These are phyloP conservation scores for Thielaviopsis cerberus DNA, from an alignment of 2,329 filamentous ascomycete genomes.

Conservation along the genomic window DNA sequence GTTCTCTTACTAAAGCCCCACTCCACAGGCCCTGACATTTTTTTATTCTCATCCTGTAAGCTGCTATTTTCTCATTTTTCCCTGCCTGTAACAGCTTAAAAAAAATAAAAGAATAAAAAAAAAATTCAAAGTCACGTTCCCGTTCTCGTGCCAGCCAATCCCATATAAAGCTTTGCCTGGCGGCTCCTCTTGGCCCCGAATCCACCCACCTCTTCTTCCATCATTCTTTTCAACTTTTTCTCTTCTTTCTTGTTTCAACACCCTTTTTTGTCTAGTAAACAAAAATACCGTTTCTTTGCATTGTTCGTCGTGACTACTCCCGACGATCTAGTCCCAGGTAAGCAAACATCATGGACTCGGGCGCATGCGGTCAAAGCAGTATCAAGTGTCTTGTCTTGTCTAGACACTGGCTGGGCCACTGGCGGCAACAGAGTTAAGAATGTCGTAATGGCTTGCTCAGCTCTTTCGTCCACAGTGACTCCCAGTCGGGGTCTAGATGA, in stretches of 20 bases:
- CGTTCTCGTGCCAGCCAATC: neutral
- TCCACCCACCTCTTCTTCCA: neutral
- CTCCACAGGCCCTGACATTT: conserved; percentile 11
- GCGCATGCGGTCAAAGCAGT: neutral
- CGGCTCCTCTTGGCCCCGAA: conserved; percentile 3
- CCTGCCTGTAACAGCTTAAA: neutral
- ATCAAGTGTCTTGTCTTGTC: neutral
- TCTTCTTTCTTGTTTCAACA: neutral
- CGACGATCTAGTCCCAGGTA: conserved; percentile 2
- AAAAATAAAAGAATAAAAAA: too few species aligned
- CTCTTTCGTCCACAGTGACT: neutral
- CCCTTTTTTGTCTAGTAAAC: neutral
- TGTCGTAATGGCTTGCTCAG: neutral
- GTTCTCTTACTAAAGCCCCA: conserved; percentile 6
- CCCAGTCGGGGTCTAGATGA: neutral
- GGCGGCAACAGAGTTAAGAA: neutral
- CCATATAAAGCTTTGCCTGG: conserved; percentile 11
- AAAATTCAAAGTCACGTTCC: neutral
- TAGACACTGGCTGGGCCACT: neutral
- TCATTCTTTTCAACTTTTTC: neutral
- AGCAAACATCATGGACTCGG: neutral
- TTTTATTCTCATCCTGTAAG: conserved; percentile 5
- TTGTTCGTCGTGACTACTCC: neutral
- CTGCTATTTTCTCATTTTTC: neutral
- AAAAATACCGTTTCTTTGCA: neutral